Evolutionary conservation across 2,329 filamentous ascomycete genomes (phyloP), one percentile per base, ranked within the genome.

Genomic region (Alternaria sp.): DNA sequence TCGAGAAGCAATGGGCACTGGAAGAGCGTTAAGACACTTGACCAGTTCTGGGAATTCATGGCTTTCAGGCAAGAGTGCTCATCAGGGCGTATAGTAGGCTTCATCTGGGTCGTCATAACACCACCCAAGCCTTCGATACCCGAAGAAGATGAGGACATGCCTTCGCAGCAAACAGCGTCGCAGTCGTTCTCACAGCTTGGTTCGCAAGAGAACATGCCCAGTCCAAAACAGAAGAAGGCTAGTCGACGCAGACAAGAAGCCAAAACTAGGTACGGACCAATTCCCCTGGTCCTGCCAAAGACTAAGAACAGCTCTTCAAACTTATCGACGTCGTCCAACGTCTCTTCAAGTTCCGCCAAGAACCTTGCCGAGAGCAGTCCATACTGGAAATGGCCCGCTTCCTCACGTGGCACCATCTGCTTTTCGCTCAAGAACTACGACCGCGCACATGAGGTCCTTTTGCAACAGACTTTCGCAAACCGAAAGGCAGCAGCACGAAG

Each of bases 11-110:
- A 83, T 25, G 91, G 91, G 0, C 85, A 88, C 60, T 99, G 96
- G 96, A 91, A 89, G 76, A 93, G 91, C 63, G 89, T 97, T 23
- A 90, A 87, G 76, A 91, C 89, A 0, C 82, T 99, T 44, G 92
- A 94, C n/a, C 90, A 94, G 70, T 99, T 99, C 75, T 99, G 96
- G 96, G 96, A 99, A 66, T 91, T 97, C 86, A 98, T 99, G 95
- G 91, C 94, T 0, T 98, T 92, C 76, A 86, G 96, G 60, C 96
- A 98, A 77, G 96, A 99, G 76, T 99, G 96, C 75, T 97, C 94
- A 1, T 93, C 93, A 32, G 96, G 96, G 0, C 87, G 94, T 17
- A 85, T 97, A 74, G 96, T 97, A 0, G 96, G 96, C 0, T 99
- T 99, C 70, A 85, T 98, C 25, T 99, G 96, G 95, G 83, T 97